Percentiles rank a stretch among this genome's conserved stretches.
phyloP scores from a whole-genome alignment of 2,329 filamentous ascomycete genomes.

The Fusarium paranaense region DNA sequence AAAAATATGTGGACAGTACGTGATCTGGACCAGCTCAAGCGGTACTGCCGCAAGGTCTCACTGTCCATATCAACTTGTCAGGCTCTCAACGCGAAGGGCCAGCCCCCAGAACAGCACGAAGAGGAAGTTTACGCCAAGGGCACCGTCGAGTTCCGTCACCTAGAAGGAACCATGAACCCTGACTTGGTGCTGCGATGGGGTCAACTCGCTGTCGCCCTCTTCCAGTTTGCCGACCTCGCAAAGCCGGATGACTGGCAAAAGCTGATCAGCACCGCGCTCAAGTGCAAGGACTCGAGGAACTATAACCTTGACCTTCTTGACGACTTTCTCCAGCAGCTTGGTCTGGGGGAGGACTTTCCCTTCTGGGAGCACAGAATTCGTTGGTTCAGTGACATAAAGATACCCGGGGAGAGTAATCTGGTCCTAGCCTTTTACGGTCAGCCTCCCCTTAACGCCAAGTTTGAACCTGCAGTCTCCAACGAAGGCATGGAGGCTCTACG shows the following conservation, averaged over 20 bases:
- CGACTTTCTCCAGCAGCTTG: conserved; percentile 22
- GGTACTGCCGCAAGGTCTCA: background rate
- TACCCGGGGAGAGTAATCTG: too few species aligned
- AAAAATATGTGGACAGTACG: conserved; percentile 19
- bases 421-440: background rate
- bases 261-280: conserved; percentile 2
- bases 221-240: conserved; percentile 35
- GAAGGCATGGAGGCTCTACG: background rate
- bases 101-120: background rate
- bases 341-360: conserved; percentile 13
- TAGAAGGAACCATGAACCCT: conserved; percentile 34
- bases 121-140: background rate
- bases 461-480: too few species aligned
- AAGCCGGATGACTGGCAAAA: conserved; percentile 16
- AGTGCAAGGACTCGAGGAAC: background rate
- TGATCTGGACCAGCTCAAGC: background rate
- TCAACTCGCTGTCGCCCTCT: conserved; percentile 32
- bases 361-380: conserved; percentile 20
- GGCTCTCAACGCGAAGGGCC: background rate
- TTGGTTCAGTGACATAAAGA: background rate
- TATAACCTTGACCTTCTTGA: conserved; percentile 13
- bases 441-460: background rate
- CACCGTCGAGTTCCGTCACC: conserved; percentile 35
- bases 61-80: background rate
- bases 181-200: conserved; percentile 31